A percentile compares a stretch with the other conserved stretches of the same genome.
Conservation (phyloP, 352 stramenopile genomes). For the Phytophthora sansomeana region DNA sequence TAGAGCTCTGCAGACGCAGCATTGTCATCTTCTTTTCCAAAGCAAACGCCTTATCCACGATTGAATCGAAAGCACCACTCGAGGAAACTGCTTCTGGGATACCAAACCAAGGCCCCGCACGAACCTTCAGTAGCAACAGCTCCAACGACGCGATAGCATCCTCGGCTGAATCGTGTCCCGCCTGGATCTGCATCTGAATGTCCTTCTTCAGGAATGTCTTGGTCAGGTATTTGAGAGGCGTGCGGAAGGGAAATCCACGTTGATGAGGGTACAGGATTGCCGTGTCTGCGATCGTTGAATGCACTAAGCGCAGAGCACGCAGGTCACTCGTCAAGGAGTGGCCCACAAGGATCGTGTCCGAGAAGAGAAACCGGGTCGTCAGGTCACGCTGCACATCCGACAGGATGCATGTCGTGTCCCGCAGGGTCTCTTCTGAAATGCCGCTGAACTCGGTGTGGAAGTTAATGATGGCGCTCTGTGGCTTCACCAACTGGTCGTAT, state of each 20-base stretch:
- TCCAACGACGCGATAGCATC: constrained; percentile 85
- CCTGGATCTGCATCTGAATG: constrained; percentile 76
- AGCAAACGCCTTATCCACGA: constrained; percentile 63
- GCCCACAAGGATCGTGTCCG: constrained; percentile 84
- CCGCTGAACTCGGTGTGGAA: constrained; percentile 92
- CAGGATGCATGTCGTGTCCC: constrained; percentile 61
- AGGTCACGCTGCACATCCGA: constrained; percentile 79
- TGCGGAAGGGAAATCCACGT: constrained; percentile 83
- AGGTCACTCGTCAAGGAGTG: constrained; percentile 91
- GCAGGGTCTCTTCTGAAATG: constrained; percentile 83
- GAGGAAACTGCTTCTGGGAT: constrained; percentile 57
- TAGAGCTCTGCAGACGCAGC: constrained; percentile 41
- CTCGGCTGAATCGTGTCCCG: constrained; percentile 84
- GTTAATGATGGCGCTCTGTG: constrained; percentile 87
- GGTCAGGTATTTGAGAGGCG: constrained; percentile 84
- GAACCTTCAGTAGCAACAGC: constrained; percentile 78
- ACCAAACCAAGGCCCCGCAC: constrained; percentile 71
- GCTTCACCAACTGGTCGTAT: constrained; percentile 88
- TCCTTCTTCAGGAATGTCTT: constrained; percentile 84
- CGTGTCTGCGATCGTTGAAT: constrained; percentile 77
- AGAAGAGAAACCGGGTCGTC: constrained; percentile 61
- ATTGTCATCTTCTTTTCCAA: constrained; percentile 63
- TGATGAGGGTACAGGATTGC: constrained; percentile 87
- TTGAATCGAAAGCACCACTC: constrained; percentile 66
- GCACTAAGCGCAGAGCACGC: constrained; percentile 77